A percentile compares a stretch with the other conserved stretches of the same genome.
These are phyloP conservation scores for Amanita polypyramis DNA, from an alignment of 768 basidiomycete genomes.

Conservation along the genomic window DNA sequence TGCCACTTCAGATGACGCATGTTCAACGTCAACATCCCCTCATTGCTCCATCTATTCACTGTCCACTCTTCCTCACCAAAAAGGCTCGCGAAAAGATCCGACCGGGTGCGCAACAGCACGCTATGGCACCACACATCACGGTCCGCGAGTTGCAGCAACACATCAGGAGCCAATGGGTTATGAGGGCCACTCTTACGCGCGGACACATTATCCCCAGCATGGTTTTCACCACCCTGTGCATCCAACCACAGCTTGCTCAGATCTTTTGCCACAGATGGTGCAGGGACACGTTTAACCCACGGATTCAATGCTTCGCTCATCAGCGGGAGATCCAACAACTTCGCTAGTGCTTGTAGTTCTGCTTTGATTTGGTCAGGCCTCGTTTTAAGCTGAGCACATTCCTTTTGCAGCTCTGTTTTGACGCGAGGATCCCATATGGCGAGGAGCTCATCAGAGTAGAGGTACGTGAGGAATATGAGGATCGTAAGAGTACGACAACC, in stretches of 20 bases:
- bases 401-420: conserved; percentile 27
- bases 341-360: conserved; percentile 53
- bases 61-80: conserved; percentile 85
- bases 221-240: conserved; percentile 9
- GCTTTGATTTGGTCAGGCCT: conserved; percentile 39
- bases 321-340: conserved; percentile 44
- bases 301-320: conserved; percentile 48
- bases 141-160: conserved; percentile 63
- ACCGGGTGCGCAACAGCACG: conserved; percentile 68
- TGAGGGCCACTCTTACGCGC: conserved; percentile 5
- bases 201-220: not conserved
- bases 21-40: conserved; percentile 50
- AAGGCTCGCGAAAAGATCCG: conserved; percentile 74
- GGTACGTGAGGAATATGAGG: conserved; percentile 69
- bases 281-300: conserved; percentile 44
- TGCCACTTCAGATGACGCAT: conserved; percentile 66
- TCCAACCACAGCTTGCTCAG: conserved; percentile 38
- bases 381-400: conserved; percentile 29
- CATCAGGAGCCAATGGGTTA: conserved; percentile 46
- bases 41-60: conserved; percentile 37
- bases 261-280: conserved; percentile 37
- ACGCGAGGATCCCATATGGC: conserved; percentile 80
- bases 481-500: conserved; percentile 57
- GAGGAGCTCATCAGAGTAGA: conserved; percentile 82
- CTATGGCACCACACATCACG: conserved; percentile 60